A percentile compares a stretch with the other conserved stretches of the same genome.
Conservation (phyloP, 768 basidiomycete genomes). For the Cantharellus cinnabarinus region DNA sequence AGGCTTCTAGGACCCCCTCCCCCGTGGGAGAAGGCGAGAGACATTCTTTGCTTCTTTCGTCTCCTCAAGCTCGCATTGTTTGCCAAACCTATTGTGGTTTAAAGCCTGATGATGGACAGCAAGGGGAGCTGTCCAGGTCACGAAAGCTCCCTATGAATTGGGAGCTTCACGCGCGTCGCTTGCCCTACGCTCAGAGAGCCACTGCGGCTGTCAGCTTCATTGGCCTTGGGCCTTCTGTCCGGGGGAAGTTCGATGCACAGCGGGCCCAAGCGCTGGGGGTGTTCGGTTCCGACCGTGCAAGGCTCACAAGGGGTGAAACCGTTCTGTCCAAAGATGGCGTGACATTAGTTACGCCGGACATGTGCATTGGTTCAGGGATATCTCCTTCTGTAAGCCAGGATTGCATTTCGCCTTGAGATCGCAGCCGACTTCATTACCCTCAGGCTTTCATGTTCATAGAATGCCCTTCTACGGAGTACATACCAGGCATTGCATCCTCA, state of each 20-base stretch:
- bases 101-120: constrained; percentile 8
- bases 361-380: constrained; percentile 10
- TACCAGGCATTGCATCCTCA: constrained; percentile 17
- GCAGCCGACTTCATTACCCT: constrained; percentile 1
- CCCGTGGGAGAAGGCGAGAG: constrained; percentile 4
- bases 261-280: constrained; percentile 48
- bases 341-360: constrained; percentile 11
- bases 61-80: background rate
- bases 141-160: constrained; percentile 3
- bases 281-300: constrained; percentile 9
- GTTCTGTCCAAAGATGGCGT: constrained; percentile 21
- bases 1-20: constrained; percentile 11
- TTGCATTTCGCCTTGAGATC: constrained; percentile 5
- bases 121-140: constrained; percentile 5
- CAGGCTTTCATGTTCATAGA: constrained; percentile 53
- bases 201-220: constrained; percentile 18
- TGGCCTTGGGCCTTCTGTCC: constrained; percentile 22
- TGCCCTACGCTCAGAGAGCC: constrained; percentile 5
- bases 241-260: constrained; percentile 51
- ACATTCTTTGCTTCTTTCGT: background rate
- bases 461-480: constrained; percentile 39
- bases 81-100: constrained; percentile 13
- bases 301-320: background rate
- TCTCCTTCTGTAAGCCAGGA: constrained; percentile 17
- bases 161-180: constrained; percentile 1